A percentile compares a stretch with the other conserved stretches of the same genome.
These are phyloP conservation scores for Parascedosporium putredinis DNA, from an alignment of 2,329 filamentous ascomycete species.

Conservation along the genomic window DNA sequence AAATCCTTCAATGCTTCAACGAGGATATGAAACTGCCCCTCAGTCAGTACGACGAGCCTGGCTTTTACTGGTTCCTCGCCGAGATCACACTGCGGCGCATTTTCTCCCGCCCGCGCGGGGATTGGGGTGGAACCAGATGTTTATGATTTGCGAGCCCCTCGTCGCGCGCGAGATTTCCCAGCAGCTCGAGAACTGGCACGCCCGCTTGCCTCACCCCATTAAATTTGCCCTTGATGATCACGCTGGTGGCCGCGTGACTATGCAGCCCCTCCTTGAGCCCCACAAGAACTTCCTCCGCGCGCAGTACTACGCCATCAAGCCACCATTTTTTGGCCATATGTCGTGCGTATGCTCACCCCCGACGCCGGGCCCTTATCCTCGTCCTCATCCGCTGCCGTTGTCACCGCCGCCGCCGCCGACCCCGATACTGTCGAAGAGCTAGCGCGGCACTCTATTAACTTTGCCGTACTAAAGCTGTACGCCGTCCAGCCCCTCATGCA, in stretches of 20 bases:
- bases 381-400: neutral
- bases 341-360: slow-evolving; percentile 11
- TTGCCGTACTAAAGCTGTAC: slow-evolving; percentile 11
- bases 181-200: slow-evolving; percentile 13
- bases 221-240: slow-evolving; percentile 9
- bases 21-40: slow-evolving; percentile 12
- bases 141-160: slow-evolving; percentile 13
- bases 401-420: neutral
- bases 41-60: slow-evolving; percentile 13
- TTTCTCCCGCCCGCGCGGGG: slow-evolving; percentile 12
- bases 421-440: neutral
- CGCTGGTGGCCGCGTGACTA: no score
- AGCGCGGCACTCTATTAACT: slow-evolving; percentile 8
- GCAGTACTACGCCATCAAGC: slow-evolving; percentile 14
- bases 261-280: slow-evolving; percentile 11
- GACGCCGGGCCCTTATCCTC: neutral
- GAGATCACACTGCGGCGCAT: slow-evolving; percentile 14
- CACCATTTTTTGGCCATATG: slow-evolving; percentile 13
- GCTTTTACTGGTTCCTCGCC: slow-evolving; percentile 15
- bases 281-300: slow-evolving; percentile 12
- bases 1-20: slow-evolving; percentile 11
- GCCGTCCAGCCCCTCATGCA: slow-evolving; percentile 12
- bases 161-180: slow-evolving; percentile 12
- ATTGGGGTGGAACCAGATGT: slow-evolving; percentile 11
- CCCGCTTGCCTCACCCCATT: slow-evolving; percentile 10